Evolutionary conservation across 306 rosid genomes (phyloP).

Genomic region (Pyrus communis): DNA sequence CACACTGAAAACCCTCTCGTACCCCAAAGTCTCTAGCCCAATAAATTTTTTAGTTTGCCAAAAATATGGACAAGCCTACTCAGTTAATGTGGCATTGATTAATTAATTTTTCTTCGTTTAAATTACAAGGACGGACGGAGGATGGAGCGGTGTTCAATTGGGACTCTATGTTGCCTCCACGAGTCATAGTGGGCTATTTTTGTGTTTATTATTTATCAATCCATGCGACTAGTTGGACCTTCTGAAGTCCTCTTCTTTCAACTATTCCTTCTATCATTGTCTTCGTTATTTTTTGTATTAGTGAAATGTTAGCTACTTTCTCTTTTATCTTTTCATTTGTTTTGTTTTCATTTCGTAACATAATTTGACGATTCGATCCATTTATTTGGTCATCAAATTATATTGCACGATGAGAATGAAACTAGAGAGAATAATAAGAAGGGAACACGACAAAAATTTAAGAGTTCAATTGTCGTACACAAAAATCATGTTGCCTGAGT

Average conservation of each 20-base stretch:
- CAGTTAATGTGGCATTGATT: neutral
- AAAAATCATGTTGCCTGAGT: neutral
- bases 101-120: too few species aligned
- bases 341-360: too few species aligned
- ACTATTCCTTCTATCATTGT: neutral
- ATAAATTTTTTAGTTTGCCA: constrained; percentile 5
- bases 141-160: neutral
- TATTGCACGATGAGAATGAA: neutral
- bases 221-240: neutral
- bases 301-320: neutral
- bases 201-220: neutral
- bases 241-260: neutral
- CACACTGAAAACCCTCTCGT: too few species aligned
- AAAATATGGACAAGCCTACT: neutral
- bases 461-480: neutral
- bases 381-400: too few species aligned
- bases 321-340: too few species aligned
- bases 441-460: neutral
- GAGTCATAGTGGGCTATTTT: neutral
- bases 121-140: neutral
- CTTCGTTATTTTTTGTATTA: neutral
- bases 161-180: neutral
- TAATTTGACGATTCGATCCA: neutral
- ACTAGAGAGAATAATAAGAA: too few species aligned
- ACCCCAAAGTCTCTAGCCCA: neutral